Base-by-base conservation (phyloP, 257 asterid species). In the Primulina huaijiensis region DNA sequence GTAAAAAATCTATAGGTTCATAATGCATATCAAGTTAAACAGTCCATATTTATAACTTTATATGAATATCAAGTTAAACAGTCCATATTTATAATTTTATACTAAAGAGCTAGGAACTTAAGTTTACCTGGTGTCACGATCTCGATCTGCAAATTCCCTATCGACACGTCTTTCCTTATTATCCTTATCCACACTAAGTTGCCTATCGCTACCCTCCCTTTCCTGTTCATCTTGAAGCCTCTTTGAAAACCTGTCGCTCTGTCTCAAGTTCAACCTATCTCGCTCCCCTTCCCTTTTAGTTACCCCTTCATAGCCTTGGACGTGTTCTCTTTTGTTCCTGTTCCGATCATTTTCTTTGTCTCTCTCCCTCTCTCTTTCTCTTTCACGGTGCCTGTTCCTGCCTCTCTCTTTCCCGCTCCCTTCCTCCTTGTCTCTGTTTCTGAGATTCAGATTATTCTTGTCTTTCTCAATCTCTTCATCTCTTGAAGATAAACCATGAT, bases 111-210 rank as follows among this genome's bases (percentile, higher is more conserved):
- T 4, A 70, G 21, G 11, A n/a, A 64, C 17, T 6, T 12, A 60
- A 20, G 21, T 7, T 79, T 80, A 87, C 94, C 89, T 83, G 87
- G 46, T 82, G 34, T 80, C 89, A 38, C 72, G 83, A 73, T 74
- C 80, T 67, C 75, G 79, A 17, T 77, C 79, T 72, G 79, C 71
- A 46, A 83, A 64, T 33, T 58, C 83, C 69, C 82, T 77, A 37
- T 75, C 84, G 55, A 71, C 74, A 34, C 72, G 81, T 65, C 75
- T 80, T 71, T 75, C 88, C 56, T 72, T 75, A 69, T 50, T 60
- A 57, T 78, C 93, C 66, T 64, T 77, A 27, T 80, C 85, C 12
- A 53, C 60, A 60, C 33, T 77, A 79, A 71, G 84, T 68, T 59
- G 38, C 21, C 80, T 82, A 60, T 61, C 68, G 68, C 80, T 81